These are phyloP conservation scores for Rheum nobile DNA, from an alignment of 148 eudicot genomes.

Conservation along the genomic window DNA sequence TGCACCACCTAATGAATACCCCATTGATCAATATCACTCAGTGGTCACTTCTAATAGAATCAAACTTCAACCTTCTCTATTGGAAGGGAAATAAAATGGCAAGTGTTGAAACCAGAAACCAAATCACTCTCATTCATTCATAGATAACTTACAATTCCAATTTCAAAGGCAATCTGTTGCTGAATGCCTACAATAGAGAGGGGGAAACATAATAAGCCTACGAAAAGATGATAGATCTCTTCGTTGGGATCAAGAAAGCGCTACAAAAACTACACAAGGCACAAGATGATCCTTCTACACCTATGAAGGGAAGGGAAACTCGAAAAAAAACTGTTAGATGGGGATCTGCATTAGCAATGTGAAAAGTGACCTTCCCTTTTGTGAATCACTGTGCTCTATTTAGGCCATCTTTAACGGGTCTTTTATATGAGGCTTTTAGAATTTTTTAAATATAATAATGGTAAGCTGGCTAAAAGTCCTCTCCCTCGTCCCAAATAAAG, in stretches of 20 bases:
- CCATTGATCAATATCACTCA: neutral
- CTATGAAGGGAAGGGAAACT: slow-evolving; percentile 4
- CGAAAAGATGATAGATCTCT: neutral
- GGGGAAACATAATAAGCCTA: neutral
- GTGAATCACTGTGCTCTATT: slow-evolving; percentile 36
- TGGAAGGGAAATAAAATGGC: too few species aligned
- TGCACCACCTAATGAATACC: slow-evolving; percentile 1
- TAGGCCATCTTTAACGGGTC: too few species aligned
- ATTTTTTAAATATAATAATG: too few species aligned
- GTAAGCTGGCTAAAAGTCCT: too few species aligned
- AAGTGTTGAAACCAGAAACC: neutral
- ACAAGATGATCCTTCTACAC: neutral
- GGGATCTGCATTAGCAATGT: slow-evolving; percentile 14
- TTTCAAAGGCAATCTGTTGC: slow-evolving; percentile 1
- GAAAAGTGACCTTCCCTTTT: slow-evolving; percentile 16
- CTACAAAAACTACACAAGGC: slow-evolving; percentile 4
- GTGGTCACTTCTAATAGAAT: neutral
- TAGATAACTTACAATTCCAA: slow-evolving; percentile 3
- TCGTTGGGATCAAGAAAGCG: neutral
- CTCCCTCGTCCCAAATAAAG: too few species aligned
- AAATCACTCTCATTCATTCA: neutral
- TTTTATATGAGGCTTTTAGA: too few species aligned
- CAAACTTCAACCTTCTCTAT: neutral
- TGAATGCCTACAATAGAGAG: neutral
- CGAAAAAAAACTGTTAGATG: neutral